Percentiles rank a stretch among this genome's conserved stretches.
Evolutionary conservation across 2,329 filamentous ascomycete genomes (phyloP).

Genomic region (Phaeosphaeriaceae sp.): DNA sequence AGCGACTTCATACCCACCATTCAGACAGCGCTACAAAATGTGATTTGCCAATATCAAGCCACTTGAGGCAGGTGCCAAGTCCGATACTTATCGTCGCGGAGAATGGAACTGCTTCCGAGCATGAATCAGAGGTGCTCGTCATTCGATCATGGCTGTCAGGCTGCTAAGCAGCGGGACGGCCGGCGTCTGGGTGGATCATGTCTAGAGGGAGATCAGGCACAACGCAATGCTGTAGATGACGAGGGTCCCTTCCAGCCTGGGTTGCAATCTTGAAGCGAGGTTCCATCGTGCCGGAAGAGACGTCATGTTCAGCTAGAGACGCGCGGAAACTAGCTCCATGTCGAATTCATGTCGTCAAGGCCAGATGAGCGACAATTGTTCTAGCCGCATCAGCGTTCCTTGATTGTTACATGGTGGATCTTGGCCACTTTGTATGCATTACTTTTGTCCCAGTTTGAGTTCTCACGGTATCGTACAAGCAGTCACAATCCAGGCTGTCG

Average conservation of each 20-base stretch:
- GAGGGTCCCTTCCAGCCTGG: background rate
- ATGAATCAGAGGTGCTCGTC: background rate
- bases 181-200: background rate
- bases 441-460: background rate
- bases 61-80: background rate
- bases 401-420: background rate
- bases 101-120: background rate
- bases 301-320: background rate
- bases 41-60: background rate
- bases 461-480: background rate
- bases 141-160: background rate
- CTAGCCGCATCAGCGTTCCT: background rate
- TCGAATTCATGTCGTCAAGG: background rate
- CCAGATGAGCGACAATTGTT: background rate
- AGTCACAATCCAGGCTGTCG: background rate
- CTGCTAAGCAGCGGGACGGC: slow-evolving; percentile 1
- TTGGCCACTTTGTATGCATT: background rate
- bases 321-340: background rate
- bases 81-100: background rate
- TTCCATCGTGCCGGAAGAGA: background rate
- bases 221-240: background rate
- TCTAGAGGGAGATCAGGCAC: background rate
- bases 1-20: background rate
- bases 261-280: background rate
- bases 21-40: background rate